Evolutionary conservation across 768 basidiomycete species (phyloP), one percentile per base, ranked within the genome.

Genomic region (Cantharellus anzutake): DNA sequence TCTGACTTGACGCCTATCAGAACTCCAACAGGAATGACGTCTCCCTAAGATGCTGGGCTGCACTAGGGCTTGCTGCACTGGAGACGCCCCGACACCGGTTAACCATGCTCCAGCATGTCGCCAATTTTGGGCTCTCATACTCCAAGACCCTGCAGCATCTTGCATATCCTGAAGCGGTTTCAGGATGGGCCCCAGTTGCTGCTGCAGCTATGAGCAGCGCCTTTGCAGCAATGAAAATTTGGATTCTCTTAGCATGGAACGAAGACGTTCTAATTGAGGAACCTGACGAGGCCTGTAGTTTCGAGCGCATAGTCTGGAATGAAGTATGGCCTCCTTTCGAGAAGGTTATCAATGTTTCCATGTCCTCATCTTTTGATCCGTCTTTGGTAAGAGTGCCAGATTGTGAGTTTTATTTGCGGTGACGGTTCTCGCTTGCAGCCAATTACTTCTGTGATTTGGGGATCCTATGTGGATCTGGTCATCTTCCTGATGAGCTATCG

Each of bases 301-400:
- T n/a, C n/a, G n/a, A n/a, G n/a, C 68, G 72, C 44, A 70, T 68
- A 48, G 73, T 86, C 5, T 88, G 85, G 85, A 85, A 84, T 65
- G 81, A 84, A 64, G 67, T 88, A 4, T 88, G 84, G 84, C 78
- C 83, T 2, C 75, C 81, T 1, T 84, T 84, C 59, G 81, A 81
- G 56, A 44, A 50, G 14, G 51, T 65, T 5, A 39, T 64, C 29
- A n/a, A 40, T 3, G 42, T 44, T 20, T 53, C 63, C 7, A 55
- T 55, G 39, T 42, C 51, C 2, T 35, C 39, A 5, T 29, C 4
- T 2, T 55, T 5, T 35, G 34, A 63, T 5, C 53, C 37, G 4
- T 4, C 35, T 20, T 42, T 62, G 2, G 60, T 53, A 38, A 14
- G 57, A 14, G 56, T 41, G 5, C 53, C 56, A 41, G 44, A 42